These are phyloP conservation scores for Rosa chinensis DNA, from an alignment of 306 rosid species.

Conservation along the genomic window DNA sequence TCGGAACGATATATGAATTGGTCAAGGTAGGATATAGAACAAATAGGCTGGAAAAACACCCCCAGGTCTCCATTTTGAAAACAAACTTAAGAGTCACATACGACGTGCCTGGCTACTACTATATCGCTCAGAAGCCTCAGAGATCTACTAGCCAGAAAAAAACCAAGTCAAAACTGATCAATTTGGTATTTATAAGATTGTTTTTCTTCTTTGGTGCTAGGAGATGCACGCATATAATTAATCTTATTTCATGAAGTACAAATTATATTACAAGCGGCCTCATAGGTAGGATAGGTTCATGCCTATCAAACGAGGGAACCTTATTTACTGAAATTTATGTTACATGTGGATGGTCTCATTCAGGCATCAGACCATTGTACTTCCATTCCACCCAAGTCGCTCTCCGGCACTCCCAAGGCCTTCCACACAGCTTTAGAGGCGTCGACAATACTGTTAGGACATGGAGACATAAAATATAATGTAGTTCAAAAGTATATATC, in stretches of 20 bases:
- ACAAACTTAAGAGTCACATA: no score
- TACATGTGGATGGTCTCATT: neutral
- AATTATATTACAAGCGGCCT: neutral
- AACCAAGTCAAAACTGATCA: neutral
- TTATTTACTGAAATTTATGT: neutral
- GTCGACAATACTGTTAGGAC: constrained; percentile 44
- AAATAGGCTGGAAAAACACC: neutral
- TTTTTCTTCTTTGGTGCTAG: neutral
- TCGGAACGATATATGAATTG: neutral
- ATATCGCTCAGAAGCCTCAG: neutral
- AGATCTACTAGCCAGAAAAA: neutral
- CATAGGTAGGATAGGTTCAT: neutral
- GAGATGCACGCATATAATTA: neutral
- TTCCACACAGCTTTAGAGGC: constrained; percentile 38
- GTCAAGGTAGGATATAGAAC: neutral
- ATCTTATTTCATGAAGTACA: no score
- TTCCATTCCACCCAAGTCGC: constrained; percentile 20
- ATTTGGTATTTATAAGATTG: neutral
- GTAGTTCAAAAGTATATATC: no score
- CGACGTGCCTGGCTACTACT: no score
- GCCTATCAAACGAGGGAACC: neutral
- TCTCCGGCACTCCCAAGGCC: constrained; percentile 26
- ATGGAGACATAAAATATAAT: neutral
- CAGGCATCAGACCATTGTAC: constrained; percentile 24
- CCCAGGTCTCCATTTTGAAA: neutral